phyloP scores from a whole-genome alignment of 306 rosid species.

The Fragaria vesca region DNA sequence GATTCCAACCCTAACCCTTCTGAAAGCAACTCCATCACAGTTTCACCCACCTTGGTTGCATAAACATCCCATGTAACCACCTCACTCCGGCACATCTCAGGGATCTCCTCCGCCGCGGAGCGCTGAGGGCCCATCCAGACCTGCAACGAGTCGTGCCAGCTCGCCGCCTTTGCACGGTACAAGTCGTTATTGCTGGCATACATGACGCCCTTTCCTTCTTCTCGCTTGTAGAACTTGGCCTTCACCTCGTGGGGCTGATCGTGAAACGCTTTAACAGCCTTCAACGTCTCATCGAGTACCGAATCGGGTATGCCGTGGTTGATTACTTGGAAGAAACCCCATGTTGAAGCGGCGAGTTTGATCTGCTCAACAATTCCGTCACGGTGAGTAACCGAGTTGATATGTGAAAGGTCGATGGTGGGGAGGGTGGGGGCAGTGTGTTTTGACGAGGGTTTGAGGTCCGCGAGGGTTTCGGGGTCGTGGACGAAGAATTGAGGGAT shows the following conservation, averaged over 20 bases:
- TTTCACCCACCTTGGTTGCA: constrained; percentile 28
- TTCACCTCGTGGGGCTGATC: constrained; percentile 32
- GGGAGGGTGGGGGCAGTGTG: constrained; percentile 21
- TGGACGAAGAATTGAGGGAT: constrained; percentile 42
- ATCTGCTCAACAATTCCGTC: constrained; percentile 30
- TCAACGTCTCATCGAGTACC: constrained; percentile 20
- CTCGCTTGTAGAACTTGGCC: constrained; percentile 36
- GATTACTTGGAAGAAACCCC: constrained; percentile 56
- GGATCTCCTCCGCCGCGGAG: constrained; percentile 17
- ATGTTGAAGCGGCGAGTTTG: constrained; percentile 34
- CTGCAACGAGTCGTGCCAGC: constrained; percentile 43
- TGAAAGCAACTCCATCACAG: constrained; percentile 38
- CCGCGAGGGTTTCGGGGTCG: constrained; percentile 32
- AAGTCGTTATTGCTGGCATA: constrained; percentile 38
- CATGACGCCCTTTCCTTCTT: constrained; percentile 35
- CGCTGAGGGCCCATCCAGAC: constrained; percentile 31
- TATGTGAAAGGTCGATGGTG: constrained; percentile 39
- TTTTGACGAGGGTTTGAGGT: constrained; percentile 22
- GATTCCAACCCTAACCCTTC: constrained; percentile 42
- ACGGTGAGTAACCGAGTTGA: constrained; percentile 16
- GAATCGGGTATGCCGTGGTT: constrained; percentile 35
- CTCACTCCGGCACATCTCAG: constrained; percentile 28
- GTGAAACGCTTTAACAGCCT: constrained; percentile 38
- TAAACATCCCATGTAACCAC: constrained; percentile 28
- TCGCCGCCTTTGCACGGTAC: constrained; percentile 28